Conservation (phyloP, 2,329 filamentous ascomycete species). For the Neocucurbitaria cava region DNA sequence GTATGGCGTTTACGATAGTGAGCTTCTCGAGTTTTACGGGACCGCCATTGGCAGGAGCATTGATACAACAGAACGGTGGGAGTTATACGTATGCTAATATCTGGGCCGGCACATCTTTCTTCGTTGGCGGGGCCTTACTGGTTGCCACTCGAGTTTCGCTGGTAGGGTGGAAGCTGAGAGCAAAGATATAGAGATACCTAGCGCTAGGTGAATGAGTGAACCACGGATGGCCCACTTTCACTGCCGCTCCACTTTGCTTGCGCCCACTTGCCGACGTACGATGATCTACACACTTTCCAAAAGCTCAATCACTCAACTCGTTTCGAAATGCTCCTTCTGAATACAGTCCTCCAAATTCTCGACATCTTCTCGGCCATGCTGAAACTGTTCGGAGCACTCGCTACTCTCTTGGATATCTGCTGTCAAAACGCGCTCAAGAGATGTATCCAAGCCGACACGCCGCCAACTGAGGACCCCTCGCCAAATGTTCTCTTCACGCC, state of each 20-base stretch:
- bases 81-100: constrained; percentile 47
- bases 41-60: constrained; percentile 44
- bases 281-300: no score
- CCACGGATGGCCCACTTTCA: neutral
- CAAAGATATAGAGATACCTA: constrained; percentile 30
- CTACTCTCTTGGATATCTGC: neutral
- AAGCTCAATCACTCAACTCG: neutral
- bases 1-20: constrained; percentile 47
- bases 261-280: no score
- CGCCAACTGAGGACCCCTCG: neutral
- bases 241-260: neutral
- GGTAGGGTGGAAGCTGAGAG: constrained; percentile 39
- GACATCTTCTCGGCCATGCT: neutral
- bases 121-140: constrained; percentile 34
- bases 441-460: no score
- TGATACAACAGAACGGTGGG: constrained; percentile 38
- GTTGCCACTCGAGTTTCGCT: constrained; percentile 35
- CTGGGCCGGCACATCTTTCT: constrained; percentile 42
- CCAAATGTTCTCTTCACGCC: neutral
- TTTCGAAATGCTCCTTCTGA: neutral
- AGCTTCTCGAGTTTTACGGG: constrained; percentile 46
- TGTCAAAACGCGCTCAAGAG: no score
- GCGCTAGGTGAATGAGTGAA: neutral
- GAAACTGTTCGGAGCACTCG: neutral
- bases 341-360: neutral